Evolutionary conservation across 2,329 filamentous ascomycete species (phyloP).

Genomic region (Sporothrix variecibatus): DNA sequence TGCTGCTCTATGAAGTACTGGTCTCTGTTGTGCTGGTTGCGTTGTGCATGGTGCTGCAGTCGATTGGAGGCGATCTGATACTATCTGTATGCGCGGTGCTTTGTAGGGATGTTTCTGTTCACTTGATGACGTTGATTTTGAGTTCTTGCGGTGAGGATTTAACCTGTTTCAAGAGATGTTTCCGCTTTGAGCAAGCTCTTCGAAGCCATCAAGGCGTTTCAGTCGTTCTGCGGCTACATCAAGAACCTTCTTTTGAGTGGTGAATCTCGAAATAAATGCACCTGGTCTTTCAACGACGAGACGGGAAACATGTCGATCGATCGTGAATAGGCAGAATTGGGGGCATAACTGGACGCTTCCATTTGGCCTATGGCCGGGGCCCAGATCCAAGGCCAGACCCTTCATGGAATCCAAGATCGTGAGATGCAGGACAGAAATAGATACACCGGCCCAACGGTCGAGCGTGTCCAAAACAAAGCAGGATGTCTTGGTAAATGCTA

Average conservation of each 20-base stretch:
- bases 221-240: neutral
- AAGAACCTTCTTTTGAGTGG: neutral
- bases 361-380: neutral
- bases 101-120: neutral
- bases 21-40: neutral
- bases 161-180: neutral
- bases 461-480: neutral
- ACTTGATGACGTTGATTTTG: neutral
- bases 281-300: neutral
- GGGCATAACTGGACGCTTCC: neutral
- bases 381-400: neutral
- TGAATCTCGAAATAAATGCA: neutral
- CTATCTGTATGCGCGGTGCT: neutral
- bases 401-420: neutral
- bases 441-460: neutral
- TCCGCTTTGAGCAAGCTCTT: neutral
- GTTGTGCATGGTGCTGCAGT: neutral
- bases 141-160: neutral
- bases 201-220: neutral
- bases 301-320: neutral
- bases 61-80: neutral
- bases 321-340: constrained; percentile 2
- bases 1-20: neutral
- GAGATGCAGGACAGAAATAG: constrained; percentile 6
- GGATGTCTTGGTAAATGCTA: neutral